Conservation (phyloP, 2,329 filamentous ascomycete genomes). For the Westerdykella ornata region DNA sequence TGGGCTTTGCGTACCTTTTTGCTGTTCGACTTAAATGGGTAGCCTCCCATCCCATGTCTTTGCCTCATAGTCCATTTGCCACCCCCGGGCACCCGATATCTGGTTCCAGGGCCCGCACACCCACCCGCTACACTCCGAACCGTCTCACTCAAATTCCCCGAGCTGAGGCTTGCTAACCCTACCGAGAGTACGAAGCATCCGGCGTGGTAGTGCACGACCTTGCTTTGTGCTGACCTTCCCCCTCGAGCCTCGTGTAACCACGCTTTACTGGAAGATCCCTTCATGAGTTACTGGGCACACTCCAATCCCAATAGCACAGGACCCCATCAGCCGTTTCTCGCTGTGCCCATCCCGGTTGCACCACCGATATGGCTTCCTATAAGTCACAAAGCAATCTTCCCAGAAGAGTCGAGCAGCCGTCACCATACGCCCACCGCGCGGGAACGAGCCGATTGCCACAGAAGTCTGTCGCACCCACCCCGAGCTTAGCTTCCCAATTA, state of each 20-base stretch:
- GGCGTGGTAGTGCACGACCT: slow-evolving; percentile 8
- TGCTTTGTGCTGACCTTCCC: slow-evolving; percentile 12
- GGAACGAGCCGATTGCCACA: slow-evolving; percentile 33
- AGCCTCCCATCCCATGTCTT: slow-evolving; percentile 23
- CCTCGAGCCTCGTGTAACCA: slow-evolving; percentile 19
- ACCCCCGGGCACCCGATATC: slow-evolving; percentile 24
- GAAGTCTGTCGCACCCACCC: slow-evolving; percentile 31
- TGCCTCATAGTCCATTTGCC: slow-evolving; percentile 24
- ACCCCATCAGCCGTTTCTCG: slow-evolving; percentile 17
- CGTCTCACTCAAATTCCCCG: slow-evolving; percentile 18
- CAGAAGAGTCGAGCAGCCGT: slow-evolving; percentile 27
- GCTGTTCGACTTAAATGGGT: slow-evolving; percentile 27
- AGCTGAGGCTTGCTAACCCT: slow-evolving; percentile 34
- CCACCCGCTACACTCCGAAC: slow-evolving; percentile 10
- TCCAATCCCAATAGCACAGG: slow-evolving; percentile 29
- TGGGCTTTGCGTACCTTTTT: slow-evolving; percentile 21
- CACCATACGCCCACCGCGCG: slow-evolving; percentile 20
- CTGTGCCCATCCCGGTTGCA: slow-evolving; percentile 30
- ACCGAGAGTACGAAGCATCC: slow-evolving; percentile 14
- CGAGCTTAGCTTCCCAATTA: slow-evolving; percentile 21
- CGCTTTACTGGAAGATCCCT: slow-evolving; percentile 27
- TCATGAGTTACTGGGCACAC: slow-evolving; percentile 37
- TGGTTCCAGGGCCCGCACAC: slow-evolving; percentile 13
- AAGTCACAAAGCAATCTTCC: slow-evolving; percentile 34
- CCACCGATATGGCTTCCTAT: slow-evolving; percentile 39